phyloP scores from a whole-genome alignment of 768 basidiomycete species.

The Agrocybe praecox region DNA sequence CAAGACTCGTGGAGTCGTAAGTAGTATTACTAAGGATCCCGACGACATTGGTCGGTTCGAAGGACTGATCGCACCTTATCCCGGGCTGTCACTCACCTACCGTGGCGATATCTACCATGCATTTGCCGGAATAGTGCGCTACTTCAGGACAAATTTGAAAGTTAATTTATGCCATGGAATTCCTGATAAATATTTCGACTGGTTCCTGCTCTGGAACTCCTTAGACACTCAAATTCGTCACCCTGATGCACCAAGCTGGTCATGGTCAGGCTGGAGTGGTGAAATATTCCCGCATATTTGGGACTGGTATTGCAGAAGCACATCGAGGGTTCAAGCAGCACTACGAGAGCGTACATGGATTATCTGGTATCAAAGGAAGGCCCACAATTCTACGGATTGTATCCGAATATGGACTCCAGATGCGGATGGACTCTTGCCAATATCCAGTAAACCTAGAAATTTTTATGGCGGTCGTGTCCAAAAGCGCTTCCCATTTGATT shows the following conservation, averaged over 20 bases:
- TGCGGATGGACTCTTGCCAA: not conserved
- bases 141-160: not conserved
- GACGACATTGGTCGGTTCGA: not conserved
- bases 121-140: not conserved
- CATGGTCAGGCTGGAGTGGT: slow-evolving; percentile 6
- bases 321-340: not conserved
- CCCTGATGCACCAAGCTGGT: slow-evolving; percentile 1
- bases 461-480: slow-evolving; percentile 9
- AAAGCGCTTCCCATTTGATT: slow-evolving; percentile 11
- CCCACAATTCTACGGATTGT: slow-evolving; percentile 4
- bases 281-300: not conserved
- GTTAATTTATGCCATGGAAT: not conserved
- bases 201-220: slow-evolving; percentile 3
- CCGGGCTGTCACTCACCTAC: not conserved
- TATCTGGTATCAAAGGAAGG: slow-evolving; percentile 8
- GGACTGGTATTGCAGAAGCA: not conserved
- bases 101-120: slow-evolving; percentile 4
- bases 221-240: not conserved
- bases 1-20: not conserved
- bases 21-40: not conserved
- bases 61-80: not conserved
- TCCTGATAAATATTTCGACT: slow-evolving; percentile 3
- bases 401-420: not conserved
- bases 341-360: slow-evolving; percentile 5
- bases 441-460: not conserved